phyloP scores from a whole-genome alignment of 108 stramenopile genomes.

The Stephanodiscus minutulus region DNA sequence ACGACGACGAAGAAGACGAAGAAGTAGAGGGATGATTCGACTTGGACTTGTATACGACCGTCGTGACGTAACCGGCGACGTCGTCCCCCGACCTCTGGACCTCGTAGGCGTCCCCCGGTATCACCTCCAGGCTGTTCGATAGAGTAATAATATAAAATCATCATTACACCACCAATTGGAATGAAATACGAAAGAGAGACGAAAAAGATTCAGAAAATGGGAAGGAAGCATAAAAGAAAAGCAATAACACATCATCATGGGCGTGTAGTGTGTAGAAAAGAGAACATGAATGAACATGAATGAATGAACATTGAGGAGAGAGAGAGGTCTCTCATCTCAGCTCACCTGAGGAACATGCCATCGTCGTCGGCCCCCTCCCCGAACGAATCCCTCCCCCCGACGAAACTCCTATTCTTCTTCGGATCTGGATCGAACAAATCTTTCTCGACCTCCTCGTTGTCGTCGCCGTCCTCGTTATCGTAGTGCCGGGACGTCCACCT shows the following conservation, averaged over 20 bases:
- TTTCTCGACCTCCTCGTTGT: not conserved
- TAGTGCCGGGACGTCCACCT: not conserved
- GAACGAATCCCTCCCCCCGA: not conserved
- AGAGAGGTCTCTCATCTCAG: no score
- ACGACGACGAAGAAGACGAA: not conserved
- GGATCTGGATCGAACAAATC: constrained; percentile 27
- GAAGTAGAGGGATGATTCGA: no score
- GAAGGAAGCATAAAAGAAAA: no score
- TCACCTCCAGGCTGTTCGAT: constrained; percentile 57
- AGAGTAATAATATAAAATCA: not conserved
- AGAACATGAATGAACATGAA: no score
- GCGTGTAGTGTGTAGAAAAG: no score
- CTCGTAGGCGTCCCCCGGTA: constrained; percentile 59
- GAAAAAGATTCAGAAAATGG: no score
- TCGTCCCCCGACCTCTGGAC: constrained; percentile 45
- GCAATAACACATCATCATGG: constrained; percentile 25
- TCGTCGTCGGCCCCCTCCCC: constrained; percentile 26
- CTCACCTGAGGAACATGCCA: constrained; percentile 28
- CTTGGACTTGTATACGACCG: constrained; percentile 32
- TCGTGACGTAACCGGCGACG: constrained; percentile 33
- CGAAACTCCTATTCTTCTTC: constrained; percentile 3
- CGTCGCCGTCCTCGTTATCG: not conserved
- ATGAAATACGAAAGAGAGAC: no score
- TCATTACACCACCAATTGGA: not conserved
- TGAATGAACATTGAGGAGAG: not conserved